Base-by-base conservation (phyloP, 495 filamentous ascomycete genomes). In the Penicillium simplicissimum region DNA sequence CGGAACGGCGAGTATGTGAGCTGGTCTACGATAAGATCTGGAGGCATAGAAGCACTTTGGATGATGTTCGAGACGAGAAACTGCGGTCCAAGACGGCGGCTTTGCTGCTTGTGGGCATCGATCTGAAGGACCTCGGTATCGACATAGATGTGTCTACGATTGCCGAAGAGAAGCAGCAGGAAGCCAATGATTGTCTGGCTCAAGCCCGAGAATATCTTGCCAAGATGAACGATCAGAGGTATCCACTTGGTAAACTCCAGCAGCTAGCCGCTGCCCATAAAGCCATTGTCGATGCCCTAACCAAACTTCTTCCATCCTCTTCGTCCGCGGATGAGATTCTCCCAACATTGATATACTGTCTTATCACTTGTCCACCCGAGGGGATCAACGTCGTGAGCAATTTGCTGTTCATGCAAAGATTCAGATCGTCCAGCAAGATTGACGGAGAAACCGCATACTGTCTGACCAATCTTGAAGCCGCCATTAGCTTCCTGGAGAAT, bases 271-370 rank as follows among this genome's bases (percentile, higher is more conserved):
- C 88, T 8, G 88, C 92, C 0, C 94, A 98, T 71, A 96, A 97
- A 78, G 87, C 86, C 64, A 97, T 99, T 52, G 95, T 99, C 43
- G 93, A 97, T 76, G 89, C 91, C 1, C 79, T 97, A 23, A 86
- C 87, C 48, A 77, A 85, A 61, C 68, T 89, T 68, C 87, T 80
- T 71, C 90, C 92, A 49, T 91, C 96, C 13, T 93, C 94, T 2
- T 97, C 95, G 0, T 97, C 93, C 8, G 95, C 95, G 1, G 95
- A 99, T 67, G 94, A 96, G 72, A 93, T 99, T 55, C 86, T 99
- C 65, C 95, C 95, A 0, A 96, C 96, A 64, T 81, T 99, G 52
- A 99, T 99, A 57, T 98, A 95, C 72, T 90, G 92, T 1, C 83
- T 99, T 45, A 92, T 98, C 71, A 96, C 92, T 6, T 92, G 91